Evolutionary conservation across 805 yeast species (phyloP), one percentile per base, ranked within the genome.

Genomic region (Nakazawaea anatomiae): DNA sequence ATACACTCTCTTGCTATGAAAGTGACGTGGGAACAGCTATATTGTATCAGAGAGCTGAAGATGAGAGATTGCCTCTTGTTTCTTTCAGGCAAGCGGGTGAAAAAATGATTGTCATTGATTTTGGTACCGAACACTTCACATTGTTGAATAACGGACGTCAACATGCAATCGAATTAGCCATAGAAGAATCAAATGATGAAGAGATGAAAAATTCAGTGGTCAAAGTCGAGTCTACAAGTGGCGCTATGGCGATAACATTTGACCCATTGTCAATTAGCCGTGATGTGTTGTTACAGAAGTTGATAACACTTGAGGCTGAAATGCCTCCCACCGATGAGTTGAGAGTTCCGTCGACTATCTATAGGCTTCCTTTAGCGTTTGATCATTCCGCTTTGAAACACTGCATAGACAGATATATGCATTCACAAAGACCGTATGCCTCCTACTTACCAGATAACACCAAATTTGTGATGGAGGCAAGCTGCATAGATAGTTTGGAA

Each of bases 101-200:
- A 52, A 52, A 54, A 12, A 62, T 65, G 67, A 54, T 67, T 10
- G 42, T 64, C 8, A 53, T 64, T 50, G 71, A 67, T 52, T 67
- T 64, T 52, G 68, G 68, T 18, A 54, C 55, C 14, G 59, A 57
- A 7, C 46, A 61, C 1, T 67, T 64, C 52, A 57, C 60, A 7
- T 53, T 67, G n/a, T 55, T 64, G 45, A 65, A 62, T 41, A 63
- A 60, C 51, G 71, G 70, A 12, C 58, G 71, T 44, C 69, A 66
- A 52, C 61, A 59, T 47, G 58, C 56, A 7, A 48, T 67, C 8
- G 59, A 59, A n/a, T 28, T 46, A 12, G 47, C 48, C 10, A 50
- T 57, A 6, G 42, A 50, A n/a, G 43, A 46, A 6, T 14, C 42
- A n/a, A 31, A 30, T n/a, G 29, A 46, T 25, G 18, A 46, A 12